phyloP scores from a whole-genome alignment of 2,329 filamentous ascomycete genomes.

The Orbilia brochopaga region DNA sequence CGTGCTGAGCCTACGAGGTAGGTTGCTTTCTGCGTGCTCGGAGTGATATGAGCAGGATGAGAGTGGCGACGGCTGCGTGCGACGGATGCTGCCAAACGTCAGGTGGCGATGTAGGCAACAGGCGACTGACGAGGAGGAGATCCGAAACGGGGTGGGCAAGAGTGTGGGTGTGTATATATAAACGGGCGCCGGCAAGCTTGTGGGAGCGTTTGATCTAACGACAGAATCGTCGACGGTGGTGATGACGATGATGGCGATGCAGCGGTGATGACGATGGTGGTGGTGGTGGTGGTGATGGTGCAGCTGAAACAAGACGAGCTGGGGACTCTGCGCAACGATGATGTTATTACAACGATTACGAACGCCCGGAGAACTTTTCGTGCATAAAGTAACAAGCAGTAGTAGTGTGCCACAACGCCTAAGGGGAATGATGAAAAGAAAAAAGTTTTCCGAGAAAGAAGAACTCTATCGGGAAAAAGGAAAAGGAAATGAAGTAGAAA shows the following conservation, averaged over 20 bases:
- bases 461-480: constrained; percentile 12
- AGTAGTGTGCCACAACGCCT: constrained; percentile 38
- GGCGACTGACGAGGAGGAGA: neutral
- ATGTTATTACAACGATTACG: constrained; percentile 41
- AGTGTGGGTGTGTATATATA: neutral
- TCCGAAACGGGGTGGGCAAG: neutral
- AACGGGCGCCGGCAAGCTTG: neutral
- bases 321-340: neutral
- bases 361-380: constrained; percentile 15
- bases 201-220: neutral
- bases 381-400: constrained; percentile 9
- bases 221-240: too few relatives aligned
- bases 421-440: constrained; percentile 23
- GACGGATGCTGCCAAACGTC: neutral
- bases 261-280: too few relatives aligned
- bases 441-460: constrained; percentile 26
- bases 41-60: neutral
- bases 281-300: too few relatives aligned
- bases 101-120: neutral
- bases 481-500: constrained; percentile 28
- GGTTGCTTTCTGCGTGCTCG: too few relatives aligned
- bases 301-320: neutral
- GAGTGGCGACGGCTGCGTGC: neutral
- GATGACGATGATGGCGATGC: too few relatives aligned
- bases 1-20: neutral